Evolutionary conservation across 768 basidiomycete genomes (phyloP), one percentile per base, ranked within the genome.

Genomic region (Paxillus rubicundulus): DNA sequence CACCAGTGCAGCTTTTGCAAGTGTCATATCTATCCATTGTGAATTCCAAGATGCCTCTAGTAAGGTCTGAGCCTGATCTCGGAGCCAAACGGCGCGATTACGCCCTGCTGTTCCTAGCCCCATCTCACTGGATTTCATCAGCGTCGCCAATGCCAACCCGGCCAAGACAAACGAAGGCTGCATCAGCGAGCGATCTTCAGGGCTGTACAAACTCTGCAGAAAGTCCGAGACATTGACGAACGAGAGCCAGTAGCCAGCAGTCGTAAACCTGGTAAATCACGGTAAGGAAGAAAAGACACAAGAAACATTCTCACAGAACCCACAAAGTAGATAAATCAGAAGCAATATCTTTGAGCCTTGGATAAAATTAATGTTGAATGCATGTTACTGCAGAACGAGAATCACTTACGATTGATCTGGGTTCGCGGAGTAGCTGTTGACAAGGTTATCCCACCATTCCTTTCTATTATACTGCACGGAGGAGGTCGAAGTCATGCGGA

Each of bases 1-100:
- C 45, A 87, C 87, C 56, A 86, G 69, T 6, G 87, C 88, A 9
- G 88, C 87, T 61, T 89, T 85, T 1, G 86, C 89, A 8, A 89
- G 74, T 14, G 77, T 77, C 18, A 80, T 71, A 56, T 89, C 86
- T 32, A 86, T 67, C 77, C 79, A 79, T 14, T 75, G 74, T 2
- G 72, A 63, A 32, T 66, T 72, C 66, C 78, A 77, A 1, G 86
- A 80, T 1, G 70, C 68, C 38, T 82, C 75, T 28, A 87, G 71
- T 20, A 78, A 76, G 1, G 63, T 60, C 56, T 83, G 81, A 0
- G 89, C 88, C 9, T 75, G 72, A 41, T 80, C 75, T 1, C 81
- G 78, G 16, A 87, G 70, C 65, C 74, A 74, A 27, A 84, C 63
- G 0, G 89, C 86, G n/a, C 77, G 76, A 10, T 68, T 68, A 39